These are phyloP conservation scores for Conidiobolus incongruus DNA, from an alignment of 371 early-diverging fungal species.

Conservation along the genomic window DNA sequence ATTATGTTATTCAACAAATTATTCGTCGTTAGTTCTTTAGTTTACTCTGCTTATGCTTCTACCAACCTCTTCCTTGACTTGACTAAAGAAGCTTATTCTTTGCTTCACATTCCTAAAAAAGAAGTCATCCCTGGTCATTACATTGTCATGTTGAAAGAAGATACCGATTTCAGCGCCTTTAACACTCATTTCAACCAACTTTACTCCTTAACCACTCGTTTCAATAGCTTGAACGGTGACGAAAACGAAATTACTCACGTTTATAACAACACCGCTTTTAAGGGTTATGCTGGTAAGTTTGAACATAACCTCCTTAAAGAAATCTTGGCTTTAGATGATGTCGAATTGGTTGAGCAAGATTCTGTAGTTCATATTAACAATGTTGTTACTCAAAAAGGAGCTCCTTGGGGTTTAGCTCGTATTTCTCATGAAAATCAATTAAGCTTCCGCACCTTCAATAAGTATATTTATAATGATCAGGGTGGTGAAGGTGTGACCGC, in stretches of 20 bases:
- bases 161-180: neutral
- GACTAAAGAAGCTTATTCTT: too few species aligned
- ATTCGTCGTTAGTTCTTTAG: too few species aligned
- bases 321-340: conserved; percentile 23
- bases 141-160: conserved; percentile 14
- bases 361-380: conserved; percentile 49
- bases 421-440: conserved; percentile 49
- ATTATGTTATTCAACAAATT: too few species aligned
- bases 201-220: conserved; percentile 1
- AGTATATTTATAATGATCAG: conserved; percentile 17
- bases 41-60: too few species aligned
- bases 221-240: conserved; percentile 1
- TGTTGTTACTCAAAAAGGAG: too few species aligned
- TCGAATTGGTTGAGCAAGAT: conserved; percentile 75
- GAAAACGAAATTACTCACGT: conserved; percentile 29
- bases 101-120: neutral
- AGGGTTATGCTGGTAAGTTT: conserved; percentile 71
- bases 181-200: conserved; percentile 7
- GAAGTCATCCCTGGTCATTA: conserved; percentile 17
- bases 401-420: too few species aligned
- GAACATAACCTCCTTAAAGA: conserved; percentile 31
- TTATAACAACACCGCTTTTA: conserved; percentile 41
- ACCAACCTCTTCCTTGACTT: too few species aligned
- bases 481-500: conserved; percentile 17
- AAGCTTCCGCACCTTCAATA: conserved; percentile 22